A percentile compares a stretch with the other conserved stretches of the same genome.
These are phyloP conservation scores for Huntiella abstrusa DNA, from an alignment of 2,329 filamentous ascomycete genomes.

Conservation along the genomic window DNA sequence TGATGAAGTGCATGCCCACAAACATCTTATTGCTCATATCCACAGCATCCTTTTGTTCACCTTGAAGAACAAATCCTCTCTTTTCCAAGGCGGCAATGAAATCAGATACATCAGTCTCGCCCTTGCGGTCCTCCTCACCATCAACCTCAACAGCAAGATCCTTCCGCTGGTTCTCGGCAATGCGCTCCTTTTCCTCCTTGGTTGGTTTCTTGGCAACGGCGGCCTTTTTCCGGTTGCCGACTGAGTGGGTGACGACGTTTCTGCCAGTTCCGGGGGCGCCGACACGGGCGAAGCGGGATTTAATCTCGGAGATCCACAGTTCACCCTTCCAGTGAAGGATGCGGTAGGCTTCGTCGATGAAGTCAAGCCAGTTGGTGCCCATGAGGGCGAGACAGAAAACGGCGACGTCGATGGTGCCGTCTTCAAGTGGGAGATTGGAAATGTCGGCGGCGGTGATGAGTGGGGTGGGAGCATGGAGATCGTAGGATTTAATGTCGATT, in stretches of 20 bases:
- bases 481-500: slow-evolving; percentile 65
- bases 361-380: slow-evolving; percentile 97
- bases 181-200: slow-evolving; percentile 23
- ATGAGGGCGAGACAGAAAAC: slow-evolving; percentile 95
- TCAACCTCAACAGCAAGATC: slow-evolving; percentile 54
- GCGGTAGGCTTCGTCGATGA: slow-evolving; percentile 88
- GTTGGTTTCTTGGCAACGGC: slow-evolving; percentile 23
- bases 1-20: slow-evolving; percentile 88
- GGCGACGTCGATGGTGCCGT: slow-evolving; percentile 64
- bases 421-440: slow-evolving; percentile 55
- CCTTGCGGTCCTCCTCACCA: slow-evolving; percentile 39
- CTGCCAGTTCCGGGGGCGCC: slow-evolving; percentile 25
- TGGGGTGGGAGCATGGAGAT: slow-evolving; percentile 58
- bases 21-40: slow-evolving; percentile 96
- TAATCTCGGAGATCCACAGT: slow-evolving; percentile 94
- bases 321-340: slow-evolving; percentile 86
- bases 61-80: slow-evolving; percentile 69
- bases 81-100: slow-evolving; percentile 70
- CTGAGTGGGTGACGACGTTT: slow-evolving; percentile 43
- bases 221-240: slow-evolving; percentile 46
- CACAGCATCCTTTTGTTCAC: slow-evolving; percentile 37
- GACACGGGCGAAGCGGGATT: slow-evolving; percentile 49
- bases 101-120: slow-evolving; percentile 69
- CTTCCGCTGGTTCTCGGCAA: slow-evolving; percentile 28
- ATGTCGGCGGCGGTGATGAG: slow-evolving; percentile 83